Evolutionary conservation across 345 rosid genomes (phyloP).

Genomic region (Moringa oleifera): DNA sequence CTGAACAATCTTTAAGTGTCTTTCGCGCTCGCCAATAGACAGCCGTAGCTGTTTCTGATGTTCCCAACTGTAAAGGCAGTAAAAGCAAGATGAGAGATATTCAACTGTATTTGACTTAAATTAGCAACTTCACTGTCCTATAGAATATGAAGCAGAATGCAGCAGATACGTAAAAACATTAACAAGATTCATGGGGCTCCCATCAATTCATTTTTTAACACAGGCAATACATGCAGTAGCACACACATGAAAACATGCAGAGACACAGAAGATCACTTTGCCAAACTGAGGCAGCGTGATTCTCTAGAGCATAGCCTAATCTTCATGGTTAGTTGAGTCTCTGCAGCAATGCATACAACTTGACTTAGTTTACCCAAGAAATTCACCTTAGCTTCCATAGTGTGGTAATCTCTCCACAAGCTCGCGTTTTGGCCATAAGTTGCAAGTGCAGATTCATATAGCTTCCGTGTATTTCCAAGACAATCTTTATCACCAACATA

Average conservation of each 20-base stretch:
- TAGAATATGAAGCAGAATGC: neutral
- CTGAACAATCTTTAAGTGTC: conserved; percentile 46
- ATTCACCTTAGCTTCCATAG: conserved; percentile 69
- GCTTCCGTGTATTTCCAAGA: conserved; percentile 51
- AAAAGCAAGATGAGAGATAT: neutral
- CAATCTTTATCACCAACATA: conserved; percentile 50
- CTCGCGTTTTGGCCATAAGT: conserved; percentile 50
- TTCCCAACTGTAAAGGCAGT: conserved; percentile 60
- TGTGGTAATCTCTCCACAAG: conserved; percentile 72
- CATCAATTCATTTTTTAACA: too few relatives aligned
- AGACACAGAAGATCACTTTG: too few relatives aligned
- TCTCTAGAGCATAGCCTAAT: too few relatives aligned
- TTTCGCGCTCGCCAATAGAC: conserved; percentile 78
- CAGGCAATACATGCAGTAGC: too few relatives aligned
- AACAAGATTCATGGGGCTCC: too few relatives aligned
- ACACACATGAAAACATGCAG: too few relatives aligned
- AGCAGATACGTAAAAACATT: too few relatives aligned
- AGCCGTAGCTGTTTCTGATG: conserved; percentile 65
- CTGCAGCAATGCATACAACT: neutral
- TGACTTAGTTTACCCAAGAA: neutral
- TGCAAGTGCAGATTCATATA: conserved; percentile 76
- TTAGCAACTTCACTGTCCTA: neutral
- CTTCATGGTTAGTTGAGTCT: neutral
- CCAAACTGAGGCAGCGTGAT: too few relatives aligned
- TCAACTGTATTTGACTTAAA: neutral